Base-by-base conservation (phyloP, 140 eudicot species). In the Oenanthe javanica region DNA sequence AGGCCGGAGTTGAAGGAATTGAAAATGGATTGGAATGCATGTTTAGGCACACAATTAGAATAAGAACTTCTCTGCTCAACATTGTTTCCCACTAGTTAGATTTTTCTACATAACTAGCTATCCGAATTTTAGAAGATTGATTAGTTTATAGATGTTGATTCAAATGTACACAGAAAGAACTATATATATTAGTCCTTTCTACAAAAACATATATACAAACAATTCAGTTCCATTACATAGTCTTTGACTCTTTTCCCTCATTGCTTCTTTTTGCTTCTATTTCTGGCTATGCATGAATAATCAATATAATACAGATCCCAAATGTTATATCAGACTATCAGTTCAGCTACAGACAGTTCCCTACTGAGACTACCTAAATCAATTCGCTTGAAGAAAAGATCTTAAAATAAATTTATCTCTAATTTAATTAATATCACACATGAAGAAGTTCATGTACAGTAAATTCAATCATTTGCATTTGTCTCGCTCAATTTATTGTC, bases 11-110 rank as follows among this genome's bases (percentile, higher is more conserved):
- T 18, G 76, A 72, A 42, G 25, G 1, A 18, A 43, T 72, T 21
- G 81, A 79, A 54, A 79, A 23, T 46, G 75, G 43, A 25, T 21
- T 79, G 46, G 75, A 63, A 57, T 43, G 57, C 59, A 45, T 79
- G 36, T 79, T 63, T 25, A 79, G 81, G 61, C 43, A 50, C 27
- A 18, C 46, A 10, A 25, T 79, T 23, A 45, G 45, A 79, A 14
- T 52, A 0, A 79, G 81, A 46, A 54, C 75, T 23, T 79, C 75
- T 46, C 75, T 79, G 42, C 75, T 79, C 8, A 79, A 79, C 42
- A 63, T 79, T 31, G 36, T 79, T 15, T 79, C 75, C 12, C 43
- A 79, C 45, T 67, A 31, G 12, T 27, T 27, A 67, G 73, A 67
- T 67, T 19, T 67, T 67, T 67, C 19, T 1, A 27, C 72, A 66